Evolutionary conservation across 129 eudicot genomes (phyloP), one percentile per base, ranked within the genome.

Genomic region (Pittosporum tobira): DNA sequence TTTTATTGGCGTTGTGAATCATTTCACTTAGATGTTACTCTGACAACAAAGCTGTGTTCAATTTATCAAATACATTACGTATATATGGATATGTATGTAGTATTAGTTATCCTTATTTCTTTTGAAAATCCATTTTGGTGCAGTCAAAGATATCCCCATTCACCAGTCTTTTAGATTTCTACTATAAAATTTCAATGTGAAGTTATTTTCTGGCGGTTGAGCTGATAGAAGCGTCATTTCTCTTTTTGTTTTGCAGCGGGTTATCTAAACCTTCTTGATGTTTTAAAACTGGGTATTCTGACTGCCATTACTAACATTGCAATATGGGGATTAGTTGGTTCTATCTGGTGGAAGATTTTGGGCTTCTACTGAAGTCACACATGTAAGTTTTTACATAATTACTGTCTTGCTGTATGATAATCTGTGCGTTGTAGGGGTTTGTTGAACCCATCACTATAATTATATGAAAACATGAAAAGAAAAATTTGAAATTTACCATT

Each of bases 261-360:
- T 30, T 87, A 77, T 50, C 81, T 80, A 51, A 79, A 80, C 37
- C 96, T 83, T 40, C 81, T 69, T 13, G 81, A 83, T 62, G 79
- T 83, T n/a, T 84, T 83, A 65, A 75, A 63, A 45, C 45, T 87
- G 61, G 96, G 94, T 37, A 75, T 87, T 13, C 21, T 48, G 22
- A 77, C 80, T 77, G 88, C 85, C 6, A 43, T 80, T 27, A 64
- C 75, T 2, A 80, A 87, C 43, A 49, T 73, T 23, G 46, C 56
- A 28, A 71, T 70, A 34, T 87, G 94, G 94, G 73, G 28, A 18
- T 42, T 83, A 59, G 71, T 65, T 62, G 88, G 88, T 47, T 70
- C 81, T 34, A 69, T 77, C 11, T 87, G 96, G 96, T 87, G 93
- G 94, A 87, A 87, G 27, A 62, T 67, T 67, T 72, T 83, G 61